These are phyloP conservation scores for Myxozyma lipomycoides DNA, from an alignment of 805 yeast genomes.

Conservation along the genomic window DNA sequence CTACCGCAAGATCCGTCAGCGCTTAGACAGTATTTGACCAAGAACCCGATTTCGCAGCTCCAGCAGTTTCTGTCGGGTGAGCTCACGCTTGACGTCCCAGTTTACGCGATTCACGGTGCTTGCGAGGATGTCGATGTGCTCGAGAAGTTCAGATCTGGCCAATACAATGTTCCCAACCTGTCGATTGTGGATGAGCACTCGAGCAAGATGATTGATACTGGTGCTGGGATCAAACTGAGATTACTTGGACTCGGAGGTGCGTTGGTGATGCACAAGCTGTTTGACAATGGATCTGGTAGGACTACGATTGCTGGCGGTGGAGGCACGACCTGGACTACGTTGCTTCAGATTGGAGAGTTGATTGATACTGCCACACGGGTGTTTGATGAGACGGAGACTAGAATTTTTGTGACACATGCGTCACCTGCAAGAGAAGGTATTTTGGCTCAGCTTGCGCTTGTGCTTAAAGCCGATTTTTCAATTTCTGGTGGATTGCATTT, in stretches of 20 bases:
- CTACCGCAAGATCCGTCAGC: constrained; percentile 48
- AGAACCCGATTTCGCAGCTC: constrained; percentile 47
- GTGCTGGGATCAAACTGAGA: constrained; percentile 46
- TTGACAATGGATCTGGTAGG: constrained; percentile 57
- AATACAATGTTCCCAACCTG: constrained; percentile 53
- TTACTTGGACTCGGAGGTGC: constrained; percentile 73
- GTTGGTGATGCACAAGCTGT: constrained; percentile 59
- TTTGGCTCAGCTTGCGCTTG: constrained; percentile 61
- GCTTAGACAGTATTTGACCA: constrained; percentile 25
- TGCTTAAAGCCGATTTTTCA: constrained; percentile 67
- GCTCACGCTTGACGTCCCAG: constrained; percentile 50
- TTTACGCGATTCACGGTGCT: constrained; percentile 74
- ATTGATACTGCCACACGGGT: constrained; percentile 46
- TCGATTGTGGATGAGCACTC: constrained; percentile 57
- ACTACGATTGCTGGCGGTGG: constrained; percentile 52
- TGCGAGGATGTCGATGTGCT: constrained; percentile 68
- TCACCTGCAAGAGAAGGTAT: constrained; percentile 69
- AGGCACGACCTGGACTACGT: constrained; percentile 71
- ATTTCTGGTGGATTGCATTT: constrained; percentile 70
- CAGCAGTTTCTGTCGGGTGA: constrained; percentile 47
- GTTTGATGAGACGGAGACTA: constrained; percentile 46
- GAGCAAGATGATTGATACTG: constrained; percentile 44
- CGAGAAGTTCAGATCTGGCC: constrained; percentile 56
- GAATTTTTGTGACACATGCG: constrained; percentile 62
- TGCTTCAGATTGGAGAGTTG: constrained; percentile 66